Conservation (phyloP, 768 basidiomycete genomes). For the Leucocoprinus sp. region DNA sequence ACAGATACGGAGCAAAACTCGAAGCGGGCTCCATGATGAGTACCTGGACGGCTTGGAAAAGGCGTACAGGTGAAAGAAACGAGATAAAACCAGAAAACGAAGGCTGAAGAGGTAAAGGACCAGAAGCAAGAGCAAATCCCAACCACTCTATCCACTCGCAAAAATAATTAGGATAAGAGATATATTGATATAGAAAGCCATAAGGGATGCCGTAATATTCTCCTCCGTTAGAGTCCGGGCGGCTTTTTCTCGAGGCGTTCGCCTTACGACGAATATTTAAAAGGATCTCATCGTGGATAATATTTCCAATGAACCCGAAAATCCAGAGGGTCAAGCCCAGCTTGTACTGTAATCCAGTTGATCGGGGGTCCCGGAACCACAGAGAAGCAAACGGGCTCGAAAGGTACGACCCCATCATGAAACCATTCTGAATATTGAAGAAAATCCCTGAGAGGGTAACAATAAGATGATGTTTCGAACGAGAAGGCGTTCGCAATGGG, state of each 20-base stretch:
- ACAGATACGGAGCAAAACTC: slow-evolving; percentile 32
- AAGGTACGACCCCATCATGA: slow-evolving; percentile 62
- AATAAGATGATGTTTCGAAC: slow-evolving; percentile 65
- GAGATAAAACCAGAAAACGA: slow-evolving; percentile 14
- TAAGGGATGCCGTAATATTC: slow-evolving; percentile 77
- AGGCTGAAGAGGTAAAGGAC: slow-evolving; percentile 33
- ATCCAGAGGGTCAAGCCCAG: slow-evolving; percentile 60
- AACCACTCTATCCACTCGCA: slow-evolving; percentile 96
- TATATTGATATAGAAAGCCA: slow-evolving; percentile 63
- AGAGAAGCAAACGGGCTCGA: slow-evolving; percentile 44
- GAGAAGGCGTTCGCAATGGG: slow-evolving; percentile 71
- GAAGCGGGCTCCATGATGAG: slow-evolving; percentile 21
- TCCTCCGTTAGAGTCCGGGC: slow-evolving; percentile 9
- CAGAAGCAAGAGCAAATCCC: slow-evolving; percentile 75
- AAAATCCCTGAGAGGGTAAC: slow-evolving; percentile 45
- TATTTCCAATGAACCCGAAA: slow-evolving; percentile 67
- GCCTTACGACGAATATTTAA: slow-evolving; percentile 71
- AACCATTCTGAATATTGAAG: slow-evolving; percentile 74
- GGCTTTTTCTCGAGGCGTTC: slow-evolving; percentile 13
- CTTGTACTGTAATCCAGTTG: slow-evolving; percentile 43
- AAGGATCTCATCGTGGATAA: slow-evolving; percentile 87
- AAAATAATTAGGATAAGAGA: slow-evolving; percentile 91
- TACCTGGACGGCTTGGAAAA: slow-evolving; percentile 6
- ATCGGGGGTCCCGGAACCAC: slow-evolving; percentile 28
- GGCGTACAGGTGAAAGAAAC: slow-evolving; percentile 6